Evolutionary conservation across 2,329 filamentous ascomycete species (phyloP).

Genomic region (Nigrospora sphaerica): DNA sequence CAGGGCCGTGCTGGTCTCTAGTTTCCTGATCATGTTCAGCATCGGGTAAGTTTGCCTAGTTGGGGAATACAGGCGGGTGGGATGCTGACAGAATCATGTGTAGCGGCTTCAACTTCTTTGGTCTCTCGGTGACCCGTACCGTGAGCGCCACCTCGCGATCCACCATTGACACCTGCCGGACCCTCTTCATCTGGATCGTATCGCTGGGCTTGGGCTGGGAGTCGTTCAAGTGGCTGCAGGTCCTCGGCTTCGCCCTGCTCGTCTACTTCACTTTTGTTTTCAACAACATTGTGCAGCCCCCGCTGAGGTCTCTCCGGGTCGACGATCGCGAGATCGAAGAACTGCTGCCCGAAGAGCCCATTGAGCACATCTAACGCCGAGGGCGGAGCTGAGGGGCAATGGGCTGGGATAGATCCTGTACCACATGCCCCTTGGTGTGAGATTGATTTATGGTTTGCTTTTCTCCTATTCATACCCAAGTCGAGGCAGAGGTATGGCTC

Average conservation of each 20-base stretch:
- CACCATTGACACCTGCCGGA: constrained; percentile 95
- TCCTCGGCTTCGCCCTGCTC: constrained; percentile 77
- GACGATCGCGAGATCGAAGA: constrained; percentile 47
- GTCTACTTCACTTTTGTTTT: constrained; percentile 97
- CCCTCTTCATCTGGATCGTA: constrained; percentile 96
- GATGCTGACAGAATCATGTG: background rate
- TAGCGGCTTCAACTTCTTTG: constrained; percentile 98
- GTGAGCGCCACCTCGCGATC: constrained; percentile 91
- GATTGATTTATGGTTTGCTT: too few species aligned
- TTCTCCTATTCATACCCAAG: too few species aligned
- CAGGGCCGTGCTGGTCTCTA: constrained; percentile 65
- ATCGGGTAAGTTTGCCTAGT: constrained; percentile 64
- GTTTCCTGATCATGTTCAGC: constrained; percentile 90
- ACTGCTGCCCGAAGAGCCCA: constrained; percentile 74
- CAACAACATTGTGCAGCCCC: constrained; percentile 86
- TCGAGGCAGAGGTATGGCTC: too few species aligned
- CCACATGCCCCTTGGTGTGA: too few species aligned
- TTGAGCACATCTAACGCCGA: constrained; percentile 53
- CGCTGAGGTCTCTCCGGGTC: constrained; percentile 59
- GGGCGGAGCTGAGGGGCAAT: too few species aligned
- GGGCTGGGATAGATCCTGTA: too few species aligned
- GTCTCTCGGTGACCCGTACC: constrained; percentile 80
- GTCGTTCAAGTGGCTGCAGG: constrained; percentile 94
- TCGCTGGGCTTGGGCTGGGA: constrained; percentile 94
- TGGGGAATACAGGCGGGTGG: too few species aligned